phyloP scores from a whole-genome alignment of 495 filamentous ascomycete species.

The Pyrenopolyporus hunteri region DNA sequence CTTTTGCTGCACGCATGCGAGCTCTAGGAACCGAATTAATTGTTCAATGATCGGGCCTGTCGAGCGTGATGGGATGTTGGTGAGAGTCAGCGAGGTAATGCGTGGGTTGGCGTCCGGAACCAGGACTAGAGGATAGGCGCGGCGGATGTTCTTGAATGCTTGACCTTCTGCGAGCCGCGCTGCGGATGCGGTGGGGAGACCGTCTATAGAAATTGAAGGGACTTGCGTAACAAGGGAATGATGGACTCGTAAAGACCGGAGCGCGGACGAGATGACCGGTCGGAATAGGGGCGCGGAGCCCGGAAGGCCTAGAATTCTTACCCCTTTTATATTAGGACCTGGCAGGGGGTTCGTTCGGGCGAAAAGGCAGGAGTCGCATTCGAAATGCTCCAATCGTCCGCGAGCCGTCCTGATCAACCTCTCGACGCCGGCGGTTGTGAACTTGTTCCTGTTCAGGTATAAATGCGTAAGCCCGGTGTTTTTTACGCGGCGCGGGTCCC shows the following conservation, averaged over 20 bases:
- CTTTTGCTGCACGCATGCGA: constrained; percentile 49
- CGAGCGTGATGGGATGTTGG: constrained; percentile 49
- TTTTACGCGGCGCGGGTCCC: not conserved
- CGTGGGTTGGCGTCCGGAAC: constrained; percentile 55
- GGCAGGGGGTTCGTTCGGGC: not conserved
- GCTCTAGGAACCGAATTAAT: constrained; percentile 45
- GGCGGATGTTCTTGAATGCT: constrained; percentile 43
- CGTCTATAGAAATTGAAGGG: constrained; percentile 37
- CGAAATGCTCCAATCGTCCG: constrained; percentile 51
- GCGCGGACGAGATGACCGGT: constrained; percentile 50
- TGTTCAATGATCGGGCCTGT: constrained; percentile 47
- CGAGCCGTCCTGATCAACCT: constrained; percentile 40
- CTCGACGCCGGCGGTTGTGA: constrained; percentile 42
- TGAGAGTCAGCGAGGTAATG: constrained; percentile 48
- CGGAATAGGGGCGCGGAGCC: constrained; percentile 51
- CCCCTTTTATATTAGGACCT: not conserved
- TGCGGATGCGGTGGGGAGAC: constrained; percentile 30
- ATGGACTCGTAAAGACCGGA: constrained; percentile 52
- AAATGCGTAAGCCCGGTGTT: constrained; percentile 50
- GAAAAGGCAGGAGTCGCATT: constrained; percentile 45
- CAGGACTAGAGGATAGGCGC: constrained; percentile 50
- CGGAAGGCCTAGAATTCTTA: constrained; percentile 43
- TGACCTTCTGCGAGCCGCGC: constrained; percentile 47
- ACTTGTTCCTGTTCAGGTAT: constrained; percentile 46
- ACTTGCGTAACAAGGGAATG: constrained; percentile 57